Base-by-base conservation (phyloP, 495 filamentous ascomycete species). In the Physcia stellaris region DNA sequence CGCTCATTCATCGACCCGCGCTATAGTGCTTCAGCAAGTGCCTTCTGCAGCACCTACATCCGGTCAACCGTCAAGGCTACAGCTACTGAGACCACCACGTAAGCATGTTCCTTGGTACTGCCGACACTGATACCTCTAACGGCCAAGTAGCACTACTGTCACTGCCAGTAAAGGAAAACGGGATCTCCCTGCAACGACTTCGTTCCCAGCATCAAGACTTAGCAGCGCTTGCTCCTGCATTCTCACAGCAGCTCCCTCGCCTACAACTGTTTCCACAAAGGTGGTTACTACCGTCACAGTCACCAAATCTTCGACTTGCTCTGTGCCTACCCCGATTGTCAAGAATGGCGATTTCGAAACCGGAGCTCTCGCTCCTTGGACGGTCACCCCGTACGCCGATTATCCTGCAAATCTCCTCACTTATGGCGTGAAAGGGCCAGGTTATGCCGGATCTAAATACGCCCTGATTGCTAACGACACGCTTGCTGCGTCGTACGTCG, bases 1-100 rank as follows among this genome's bases (percentile, higher is more conserved):
- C 34, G 19, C 20, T 24, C 4, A n/a, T 22, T 24, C 17, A 6
- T 24, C 18, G 34, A 33, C 13, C 13, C 31, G 7, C 6, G 13
- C 7, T 6, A 6, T 6, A 33, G 31, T 18, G 31, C 31, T 6
- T 33, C 31, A 7, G 31, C 31, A 16, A 33, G 31, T 15, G 13
- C 31, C 20, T 33, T 33, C 13, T 33, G 31, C 31, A 33, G 31
- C 31, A 33, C 31, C 15, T 33, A 33, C 31, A 6, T 33, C 15
- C 31, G 20, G 13, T 6, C 6, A 6, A 33, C 31, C 15, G 31
- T 33, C 31, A 33, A 12, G 6, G 13, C 31, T 6, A 15, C 31
- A 6, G 13, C 31, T 15, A 33, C n/a, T n/a, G n/a, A n/a, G n/a
- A n/a, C 31, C 15, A 16, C 31, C 31, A 33, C 31, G 31, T 33